These are phyloP conservation scores for Medicago arabica DNA, from an alignment of 306 rosid genomes.

Conservation along the genomic window DNA sequence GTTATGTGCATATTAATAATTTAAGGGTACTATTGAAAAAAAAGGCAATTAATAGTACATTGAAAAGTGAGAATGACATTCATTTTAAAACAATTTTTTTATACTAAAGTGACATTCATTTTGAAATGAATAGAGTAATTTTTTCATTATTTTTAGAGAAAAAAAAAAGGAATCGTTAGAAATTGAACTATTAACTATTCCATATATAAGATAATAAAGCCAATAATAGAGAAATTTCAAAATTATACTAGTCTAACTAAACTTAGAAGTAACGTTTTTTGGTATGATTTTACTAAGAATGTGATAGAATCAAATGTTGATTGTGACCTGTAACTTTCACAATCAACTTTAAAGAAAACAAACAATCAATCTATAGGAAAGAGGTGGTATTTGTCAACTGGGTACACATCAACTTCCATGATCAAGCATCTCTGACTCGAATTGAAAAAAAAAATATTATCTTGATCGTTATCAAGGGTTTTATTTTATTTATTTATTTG, in stretches of 20 bases:
- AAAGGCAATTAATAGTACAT: too few species aligned
- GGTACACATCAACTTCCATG: slow-evolving; percentile 13
- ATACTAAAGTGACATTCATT: too few species aligned
- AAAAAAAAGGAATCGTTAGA: too few species aligned
- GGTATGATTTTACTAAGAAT: not conserved
- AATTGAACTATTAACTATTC: too few species aligned
- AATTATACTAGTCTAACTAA: not conserved
- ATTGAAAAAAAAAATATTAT: not conserved
- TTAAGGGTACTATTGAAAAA: too few species aligned
- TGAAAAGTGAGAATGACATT: too few species aligned
- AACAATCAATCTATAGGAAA: not conserved
- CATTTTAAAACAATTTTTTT: too few species aligned
- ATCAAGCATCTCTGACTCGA: slow-evolving; percentile 15
- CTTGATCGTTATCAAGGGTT: not conserved
- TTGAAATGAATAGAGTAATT: too few species aligned
- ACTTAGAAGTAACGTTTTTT: not conserved
- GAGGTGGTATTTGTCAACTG: slow-evolving; percentile 26
- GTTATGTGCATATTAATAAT: too few species aligned
- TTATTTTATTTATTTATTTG: slow-evolving; percentile 5
- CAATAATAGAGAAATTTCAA: not conserved
- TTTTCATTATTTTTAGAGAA: too few species aligned
- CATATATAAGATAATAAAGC: not conserved
- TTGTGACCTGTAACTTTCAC: slow-evolving; percentile 4
- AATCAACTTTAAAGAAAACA: slow-evolving; percentile 6
- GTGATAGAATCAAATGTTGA: slow-evolving; percentile 15